Evolutionary conservation across 129 eudicot genomes (phyloP), one percentile per base, ranked within the genome.

Genomic region (Sambucus nigra): DNA sequence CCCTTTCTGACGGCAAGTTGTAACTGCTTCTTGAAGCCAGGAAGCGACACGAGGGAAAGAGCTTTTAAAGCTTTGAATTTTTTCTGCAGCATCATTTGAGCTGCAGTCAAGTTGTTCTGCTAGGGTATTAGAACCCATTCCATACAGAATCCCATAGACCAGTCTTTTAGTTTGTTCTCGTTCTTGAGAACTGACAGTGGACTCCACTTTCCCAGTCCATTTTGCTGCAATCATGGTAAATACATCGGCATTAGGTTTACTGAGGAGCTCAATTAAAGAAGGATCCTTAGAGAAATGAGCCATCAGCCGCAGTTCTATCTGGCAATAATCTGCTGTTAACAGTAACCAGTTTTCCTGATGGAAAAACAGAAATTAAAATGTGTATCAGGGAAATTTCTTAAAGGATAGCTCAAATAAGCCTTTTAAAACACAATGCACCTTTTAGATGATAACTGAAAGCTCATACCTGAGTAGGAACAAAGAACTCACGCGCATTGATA

Each of bases 241-340:
- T 41, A 76, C 87, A 63, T 92, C 99, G 65, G 75, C 86, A 45
- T 78, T 63, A 35, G 87, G 94, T 52, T 79, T 59, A 62, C 80
- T 74, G 28, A 92, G 94, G 38, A 92, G 82, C 59, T 92, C 77
- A 61, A 86, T 73, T 57, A 92, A 78, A 12, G 79, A 79, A 26
- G 70, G 8, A 63, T 92, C 99, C 69, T 73, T 82, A 17, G 99
- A 92, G 68, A 92, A 92, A 72, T 92, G 99, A 22, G 99, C 96
- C 99, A 86, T 92, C 63, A 92, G 61, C 49, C 99, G 70, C 55
- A 92, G 70, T 72, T 91, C 99, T 74, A 91, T 91, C 76, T 91
- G 99, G 52, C 89, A 91, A 82, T 91, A 91, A 77, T 91, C 99
- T 32, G 99, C 99, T n/a, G 99, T 69, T 55, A 92, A 67, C 33